Conservation (phyloP, 2,329 filamentous ascomycete genomes). For the Neonectria punicea region DNA sequence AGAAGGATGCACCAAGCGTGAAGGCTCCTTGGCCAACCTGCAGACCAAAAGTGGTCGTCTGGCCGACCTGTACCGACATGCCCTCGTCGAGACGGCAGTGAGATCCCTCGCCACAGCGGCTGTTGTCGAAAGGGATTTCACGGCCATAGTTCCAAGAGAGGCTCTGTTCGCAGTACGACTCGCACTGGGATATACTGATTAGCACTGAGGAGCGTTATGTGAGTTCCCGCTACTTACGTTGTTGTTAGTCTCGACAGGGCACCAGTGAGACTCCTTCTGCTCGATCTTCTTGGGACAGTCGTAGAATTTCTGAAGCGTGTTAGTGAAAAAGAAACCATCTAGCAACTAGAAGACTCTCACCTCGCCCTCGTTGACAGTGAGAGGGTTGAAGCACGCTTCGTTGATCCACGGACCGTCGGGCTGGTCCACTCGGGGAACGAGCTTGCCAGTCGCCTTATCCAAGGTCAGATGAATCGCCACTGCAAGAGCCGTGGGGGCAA, state of each 20-base stretch:
- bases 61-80: slow-evolving; percentile 2
- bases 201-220: neutral
- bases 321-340: neutral
- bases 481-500: neutral
- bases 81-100: neutral
- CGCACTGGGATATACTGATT: neutral
- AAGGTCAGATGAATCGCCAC: neutral
- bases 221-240: neutral
- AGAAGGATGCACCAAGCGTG: slow-evolving; percentile 8
- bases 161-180: neutral
- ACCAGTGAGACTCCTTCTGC: neutral
- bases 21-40: slow-evolving; percentile 12
- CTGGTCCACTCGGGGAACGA: slow-evolving; percentile 2
- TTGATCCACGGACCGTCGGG: slow-evolving; percentile 8
- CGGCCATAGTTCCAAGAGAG: slow-evolving; percentile 1
- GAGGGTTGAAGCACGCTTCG: slow-evolving; percentile 2
- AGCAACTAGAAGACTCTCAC: neutral
- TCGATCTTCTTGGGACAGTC: slow-evolving; percentile 6
- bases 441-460: neutral
- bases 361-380: slow-evolving; percentile 1
- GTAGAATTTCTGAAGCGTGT: neutral
- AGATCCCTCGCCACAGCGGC: neutral
- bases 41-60: slow-evolving; percentile 8
- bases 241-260: neutral
- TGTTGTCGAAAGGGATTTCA: slow-evolving; percentile 2